Base-by-base conservation (phyloP, 2,329 filamentous ascomycete genomes). In the Aphanocladium album region DNA sequence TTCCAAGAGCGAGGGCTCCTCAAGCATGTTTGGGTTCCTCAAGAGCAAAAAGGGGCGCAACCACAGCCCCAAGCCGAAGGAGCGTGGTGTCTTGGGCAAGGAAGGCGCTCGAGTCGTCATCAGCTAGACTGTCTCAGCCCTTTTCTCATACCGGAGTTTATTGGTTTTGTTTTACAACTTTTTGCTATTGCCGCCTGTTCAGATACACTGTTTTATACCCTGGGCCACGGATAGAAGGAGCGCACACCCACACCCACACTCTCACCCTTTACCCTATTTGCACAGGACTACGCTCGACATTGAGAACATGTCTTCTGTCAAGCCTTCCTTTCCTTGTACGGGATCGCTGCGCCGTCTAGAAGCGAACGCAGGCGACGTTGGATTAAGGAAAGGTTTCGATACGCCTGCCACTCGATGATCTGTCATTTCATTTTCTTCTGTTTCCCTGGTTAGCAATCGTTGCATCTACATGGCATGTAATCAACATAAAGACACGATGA, bases 41-140 rank as follows among this genome's bases (percentile, higher is more conserved):
- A 90, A 85, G 65, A 83, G 93, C 69, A 96, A 96, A 78, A 96
- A 91, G 78, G 91, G 93, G 30, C 83, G 93, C 64, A 91, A 92
- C 60, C 87, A 92, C 74, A 97, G 92, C 72, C 95, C 95, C 1
- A 97, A 96, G 77, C 93, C 93, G 27, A 93, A 91, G 73, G 93
- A 98, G 76, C 85, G 91, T 60, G 95, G 95, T 62, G 93, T 99
- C 8, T 72, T 99, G 62, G 95, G 95, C 61, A 98, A 98, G 72
- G 93, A 98, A 73, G 95, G 95, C 17, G 93, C 95, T 12, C 83
- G 95, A 71, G 88, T 91, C 65, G 84, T 93, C 60, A 89, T 93
- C 70, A 87, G 85, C 67, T 89, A 79, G 64, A 39, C 51, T 47
- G 35, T 27, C 7, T 21, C 41, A 35, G 37, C 7, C 12, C 14